Evolutionary conservation across 306 rosid species (phyloP).

Genomic region (Morella rubra): DNA sequence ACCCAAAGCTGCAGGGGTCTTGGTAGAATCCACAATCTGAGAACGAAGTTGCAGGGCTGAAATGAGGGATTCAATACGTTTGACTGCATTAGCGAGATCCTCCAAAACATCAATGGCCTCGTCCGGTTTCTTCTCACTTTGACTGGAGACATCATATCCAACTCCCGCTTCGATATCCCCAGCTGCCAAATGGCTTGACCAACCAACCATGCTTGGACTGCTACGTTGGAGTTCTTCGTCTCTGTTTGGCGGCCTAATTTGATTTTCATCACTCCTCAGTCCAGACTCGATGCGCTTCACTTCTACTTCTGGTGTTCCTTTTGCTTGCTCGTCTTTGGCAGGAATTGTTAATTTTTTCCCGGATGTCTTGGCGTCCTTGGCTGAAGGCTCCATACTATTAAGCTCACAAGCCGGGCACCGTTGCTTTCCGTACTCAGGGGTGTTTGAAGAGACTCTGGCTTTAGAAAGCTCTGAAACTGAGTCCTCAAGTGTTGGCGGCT

Average conservation of each 20-base stretch:
- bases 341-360: neutral
- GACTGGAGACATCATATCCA: neutral
- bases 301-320: constrained; percentile 16
- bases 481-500: constrained; percentile 14
- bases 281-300: constrained; percentile 12
- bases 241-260: neutral
- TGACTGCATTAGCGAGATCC: constrained; percentile 45
- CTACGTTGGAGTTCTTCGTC: constrained; percentile 14
- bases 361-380: constrained; percentile 10
- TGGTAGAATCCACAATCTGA: constrained; percentile 14
- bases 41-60: constrained; percentile 51
- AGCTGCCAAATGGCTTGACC: neutral
- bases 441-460: constrained; percentile 25
- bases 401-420: constrained; percentile 15
- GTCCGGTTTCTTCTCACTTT: constrained; percentile 2
- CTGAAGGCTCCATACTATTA: constrained; percentile 26
- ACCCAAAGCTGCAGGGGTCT: constrained; percentile 15
- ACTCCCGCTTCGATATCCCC: constrained; percentile 22
- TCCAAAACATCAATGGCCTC: constrained; percentile 40
- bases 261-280: constrained; percentile 19
- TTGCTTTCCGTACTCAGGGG: constrained; percentile 15
- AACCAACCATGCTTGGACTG: constrained; percentile 24
- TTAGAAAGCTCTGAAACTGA: constrained; percentile 21
- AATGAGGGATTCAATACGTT: constrained; percentile 61
- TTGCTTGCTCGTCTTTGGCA: constrained; percentile 8